phyloP scores from a whole-genome alignment of 495 filamentous ascomycete species.

The Aspergillus sparsus region DNA sequence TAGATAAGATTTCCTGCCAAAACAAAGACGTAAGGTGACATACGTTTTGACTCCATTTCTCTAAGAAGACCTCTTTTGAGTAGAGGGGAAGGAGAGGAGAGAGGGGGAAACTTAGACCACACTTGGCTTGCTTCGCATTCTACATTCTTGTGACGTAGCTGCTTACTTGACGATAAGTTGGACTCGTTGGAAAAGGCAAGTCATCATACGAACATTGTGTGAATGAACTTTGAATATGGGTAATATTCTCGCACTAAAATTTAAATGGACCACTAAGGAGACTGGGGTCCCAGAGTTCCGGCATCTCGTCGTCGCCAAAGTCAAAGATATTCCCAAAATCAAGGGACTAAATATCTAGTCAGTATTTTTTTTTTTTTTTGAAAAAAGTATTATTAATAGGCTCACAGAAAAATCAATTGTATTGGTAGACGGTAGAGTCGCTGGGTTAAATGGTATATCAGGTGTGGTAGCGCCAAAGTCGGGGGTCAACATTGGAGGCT shows the following conservation, averaged over 20 bases:
- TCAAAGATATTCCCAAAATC: constrained; percentile 42
- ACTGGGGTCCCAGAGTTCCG: constrained; percentile 36
- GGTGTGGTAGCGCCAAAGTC: constrained; percentile 23
- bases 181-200: no score
- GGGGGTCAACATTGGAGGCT: constrained; percentile 9
- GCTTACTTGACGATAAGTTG: no score
- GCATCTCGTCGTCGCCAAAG: constrained; percentile 28
- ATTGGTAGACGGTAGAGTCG: constrained; percentile 28
- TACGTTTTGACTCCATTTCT: no score
- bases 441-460: constrained; percentile 32
- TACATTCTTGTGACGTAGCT: no score
- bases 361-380: constrained; percentile 15
- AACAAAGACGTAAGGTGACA: no score
- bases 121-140: no score
- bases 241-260: neutral
- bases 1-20: no score
- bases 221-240: no score
- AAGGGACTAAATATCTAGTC: constrained; percentile 30
- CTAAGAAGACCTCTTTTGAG: no score
- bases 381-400: neutral
- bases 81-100: no score
- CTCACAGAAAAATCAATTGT: constrained; percentile 38
- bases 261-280: constrained; percentile 22
- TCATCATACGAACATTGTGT: no score
- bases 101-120: no score